Evolutionary conservation across 23 red algal species (phyloP), one percentile per base, ranked within the genome.

Genomic region (Gracilaria caudata): DNA sequence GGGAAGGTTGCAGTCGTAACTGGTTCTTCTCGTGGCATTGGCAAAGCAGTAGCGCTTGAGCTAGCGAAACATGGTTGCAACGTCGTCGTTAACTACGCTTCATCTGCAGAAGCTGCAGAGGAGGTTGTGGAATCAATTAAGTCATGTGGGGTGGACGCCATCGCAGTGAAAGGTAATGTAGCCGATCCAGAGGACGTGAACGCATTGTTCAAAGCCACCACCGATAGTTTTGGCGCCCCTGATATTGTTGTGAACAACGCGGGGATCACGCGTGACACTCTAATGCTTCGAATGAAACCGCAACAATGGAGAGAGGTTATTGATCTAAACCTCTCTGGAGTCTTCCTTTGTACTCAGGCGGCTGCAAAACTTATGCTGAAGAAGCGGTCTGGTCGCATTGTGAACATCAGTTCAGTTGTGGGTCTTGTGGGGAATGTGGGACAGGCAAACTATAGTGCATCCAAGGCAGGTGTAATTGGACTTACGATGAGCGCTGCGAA

Each of bases 281-380:
- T 99, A 34, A 10, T 94, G 20, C 58, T 99, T 41, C 80, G 97
- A 38, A 99, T 99, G 97, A 94, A 87, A 56, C 75, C 35, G 39
- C 46, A 72, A 0, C 97, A 99, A 75, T 99, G 97, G 97, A 68
- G 90, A 35, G 86, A 95, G 9, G 97, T 99, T 20, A 99, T 99
- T 41, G 90, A 95, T 65, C 81, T 95, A 16, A 99, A 99, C 56
- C 72, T 99, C 34, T 94, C 92, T 2, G 97, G 97, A 46, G 94
- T 96, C n/a, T 99, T 96, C 53, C 35, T 95, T 51, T 99, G 97
- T 74, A 87, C 86, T 33, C 97, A 99, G 72, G 84, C 88, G 51
- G 92, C 97, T 47, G 78, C 90, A 40, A 99, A 99, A 64, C 47
- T 96, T n/a, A 99, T 99, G 97, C 73, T 99, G 51, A 99, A 99